phyloP scores from a whole-genome alignment of 2,329 filamentous ascomycete species.

The Monosporascus sp. region DNA sequence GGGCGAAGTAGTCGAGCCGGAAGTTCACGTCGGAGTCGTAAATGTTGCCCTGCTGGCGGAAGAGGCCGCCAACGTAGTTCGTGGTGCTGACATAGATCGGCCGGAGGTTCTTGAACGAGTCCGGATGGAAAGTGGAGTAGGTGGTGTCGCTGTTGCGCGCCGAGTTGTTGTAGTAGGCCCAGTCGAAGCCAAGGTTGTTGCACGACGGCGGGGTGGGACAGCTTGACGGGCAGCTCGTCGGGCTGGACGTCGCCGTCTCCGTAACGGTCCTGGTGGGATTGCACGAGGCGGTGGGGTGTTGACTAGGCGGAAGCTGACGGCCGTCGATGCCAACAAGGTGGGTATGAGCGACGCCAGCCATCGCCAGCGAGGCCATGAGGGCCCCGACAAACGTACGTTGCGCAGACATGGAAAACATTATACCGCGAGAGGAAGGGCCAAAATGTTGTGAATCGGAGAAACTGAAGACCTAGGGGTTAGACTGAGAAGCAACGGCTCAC shows the following conservation, averaged over 20 bases:
- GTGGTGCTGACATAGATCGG: constrained; percentile 10
- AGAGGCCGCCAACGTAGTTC: constrained; percentile 10
- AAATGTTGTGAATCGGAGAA: no score
- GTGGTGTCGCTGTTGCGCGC: constrained; percentile 12
- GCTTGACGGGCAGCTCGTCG: constrained; percentile 5
- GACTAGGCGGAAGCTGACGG: no score
- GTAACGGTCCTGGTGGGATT: no score
- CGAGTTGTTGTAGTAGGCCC: constrained; percentile 19
- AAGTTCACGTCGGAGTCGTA: constrained; percentile 10
- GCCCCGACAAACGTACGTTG: no score
- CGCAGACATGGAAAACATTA: no score
- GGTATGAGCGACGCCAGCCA: no score
- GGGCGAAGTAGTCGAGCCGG: constrained; percentile 14
- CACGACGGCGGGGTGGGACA: constrained; percentile 14
- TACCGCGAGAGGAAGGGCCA: no score
- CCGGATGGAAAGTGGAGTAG: constrained; percentile 15
- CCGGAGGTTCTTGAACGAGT: constrained; percentile 10
- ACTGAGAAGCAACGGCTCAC: no score
- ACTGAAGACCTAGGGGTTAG: no score
- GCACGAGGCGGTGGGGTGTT: no score
- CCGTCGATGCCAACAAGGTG: no score
- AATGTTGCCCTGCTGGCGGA: constrained; percentile 3
- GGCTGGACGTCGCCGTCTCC: constrained; percentile 1
- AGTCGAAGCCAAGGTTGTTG: constrained; percentile 16
- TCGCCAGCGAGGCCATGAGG: no score